Base-by-base conservation (phyloP, 2,329 filamentous ascomycete species). In the Zelopaecilomyces penicillatus region DNA sequence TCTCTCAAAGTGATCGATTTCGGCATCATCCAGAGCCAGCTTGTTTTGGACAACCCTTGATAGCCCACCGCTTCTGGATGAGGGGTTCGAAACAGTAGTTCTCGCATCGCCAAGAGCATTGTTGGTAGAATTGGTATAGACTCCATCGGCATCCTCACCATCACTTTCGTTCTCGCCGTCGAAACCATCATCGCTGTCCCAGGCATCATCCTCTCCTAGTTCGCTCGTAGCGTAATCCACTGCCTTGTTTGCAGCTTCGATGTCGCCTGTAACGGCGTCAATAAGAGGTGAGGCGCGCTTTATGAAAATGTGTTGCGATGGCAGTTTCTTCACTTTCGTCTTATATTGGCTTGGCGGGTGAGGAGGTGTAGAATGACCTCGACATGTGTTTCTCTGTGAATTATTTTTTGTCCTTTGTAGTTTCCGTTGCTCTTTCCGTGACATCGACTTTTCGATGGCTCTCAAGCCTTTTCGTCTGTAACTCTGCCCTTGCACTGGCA, bases 1-100 rank as follows among this genome's bases (percentile, higher is more conserved):
- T 62, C 83, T 89, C 67, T 98, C 93, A 30, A 96, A 69, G 3
- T 82, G 82, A 19, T 84, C 83, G 54, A 98, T 97, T 54, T 95
- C 88, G 2, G 82, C 86, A 57, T 97, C 89, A 47, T 98, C 91
- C 49, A 87, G 73, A 1, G 78, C 82, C 4, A 96, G 68, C 53
- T 75, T 57, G 74, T 78, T n/a, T 80, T 59, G 19, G 52, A 52
- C 43, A 2, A 48, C 42, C 30, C 50, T 54, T 11, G 59, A 42
- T 9, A 55, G 19, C 2, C 49, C 37, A 5, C 43, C 39, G 19
- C 39, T 19, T 19, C 19, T 19, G 19, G 19, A 19, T 19, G 19
- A 19, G 19, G 19, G 19, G 32, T 9, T 12, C 12, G 32, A 9
- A 12, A 34, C 32, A 34, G 19, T 34, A 12, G 8, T 34, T 12